These are phyloP conservation scores for Sanguinoderma infundibulare DNA, from an alignment of 1,284 basidiomycete genomes.

Conservation along the genomic window DNA sequence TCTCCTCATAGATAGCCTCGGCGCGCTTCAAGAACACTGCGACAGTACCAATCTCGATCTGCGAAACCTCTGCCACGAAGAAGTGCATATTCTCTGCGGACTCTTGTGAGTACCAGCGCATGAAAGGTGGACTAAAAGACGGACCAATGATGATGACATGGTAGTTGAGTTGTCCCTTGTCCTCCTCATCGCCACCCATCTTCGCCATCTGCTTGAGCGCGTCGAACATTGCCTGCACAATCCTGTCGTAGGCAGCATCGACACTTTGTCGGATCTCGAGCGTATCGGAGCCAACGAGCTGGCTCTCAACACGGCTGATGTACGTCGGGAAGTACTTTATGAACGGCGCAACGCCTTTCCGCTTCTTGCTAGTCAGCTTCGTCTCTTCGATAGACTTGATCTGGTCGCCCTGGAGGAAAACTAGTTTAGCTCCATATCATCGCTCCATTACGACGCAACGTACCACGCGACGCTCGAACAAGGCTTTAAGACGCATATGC, in stretches of 20 bases:
- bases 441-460: slow-evolving; percentile 35
- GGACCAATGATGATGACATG: slow-evolving; percentile 93
- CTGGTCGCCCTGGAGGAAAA: slow-evolving; percentile 73
- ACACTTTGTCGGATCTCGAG: slow-evolving; percentile 82
- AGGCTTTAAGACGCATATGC: slow-evolving; percentile 71
- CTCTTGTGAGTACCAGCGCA: neutral
- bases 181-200: slow-evolving; percentile 90
- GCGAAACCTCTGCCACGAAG: slow-evolving; percentile 83
- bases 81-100: slow-evolving; percentile 92
- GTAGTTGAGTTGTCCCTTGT: slow-evolving; percentile 96
- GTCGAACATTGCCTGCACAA: slow-evolving; percentile 91
- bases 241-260: slow-evolving; percentile 85
- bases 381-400: slow-evolving; percentile 91
- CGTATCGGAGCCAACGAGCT: slow-evolving; percentile 79
- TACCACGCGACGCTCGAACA: slow-evolving; percentile 83
- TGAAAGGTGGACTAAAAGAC: slow-evolving; percentile 33
- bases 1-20: slow-evolving; percentile 87
- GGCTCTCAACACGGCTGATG: slow-evolving; percentile 83
- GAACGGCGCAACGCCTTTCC: slow-evolving; percentile 92
- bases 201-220: slow-evolving; percentile 93
- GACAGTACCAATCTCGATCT: slow-evolving; percentile 73
- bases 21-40: slow-evolving; percentile 75
- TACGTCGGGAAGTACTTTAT: slow-evolving; percentile 93
- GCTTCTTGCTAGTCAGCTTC: slow-evolving; percentile 90
- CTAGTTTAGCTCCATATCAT: neutral